Evolutionary conservation across 768 basidiomycete genomes (phyloP).

Genomic region (Kwoniella sp.): DNA sequence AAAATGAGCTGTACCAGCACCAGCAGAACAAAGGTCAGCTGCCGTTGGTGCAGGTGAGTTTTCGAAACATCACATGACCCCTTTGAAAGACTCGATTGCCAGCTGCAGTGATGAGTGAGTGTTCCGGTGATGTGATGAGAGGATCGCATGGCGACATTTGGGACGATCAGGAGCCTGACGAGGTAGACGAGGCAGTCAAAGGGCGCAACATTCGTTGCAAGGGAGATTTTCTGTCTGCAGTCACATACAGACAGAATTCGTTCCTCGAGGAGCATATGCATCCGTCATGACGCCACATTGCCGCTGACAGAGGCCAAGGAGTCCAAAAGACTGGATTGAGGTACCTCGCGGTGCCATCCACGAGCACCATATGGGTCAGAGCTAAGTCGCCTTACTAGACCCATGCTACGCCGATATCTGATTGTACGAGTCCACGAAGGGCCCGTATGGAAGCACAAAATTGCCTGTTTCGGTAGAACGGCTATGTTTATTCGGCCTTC

Average conservation of each 20-base stretch:
- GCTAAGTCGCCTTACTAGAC: too few relatives aligned
- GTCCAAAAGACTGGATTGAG: not conserved
- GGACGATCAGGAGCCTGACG: conserved; percentile 1
- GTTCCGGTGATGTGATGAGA: not conserved
- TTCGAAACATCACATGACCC: not conserved
- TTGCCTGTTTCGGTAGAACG: not conserved
- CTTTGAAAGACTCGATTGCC: not conserved
- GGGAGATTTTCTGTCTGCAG: too few relatives aligned
- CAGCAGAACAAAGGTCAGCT: not conserved
- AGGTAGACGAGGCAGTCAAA: too few relatives aligned
- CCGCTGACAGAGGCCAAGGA: too few relatives aligned
- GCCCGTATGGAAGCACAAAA: not conserved
- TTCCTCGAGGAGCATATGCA: too few relatives aligned
- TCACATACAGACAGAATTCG: too few relatives aligned
- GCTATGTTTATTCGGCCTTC: not conserved
- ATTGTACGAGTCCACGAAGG: not conserved
- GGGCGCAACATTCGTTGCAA: too few relatives aligned
- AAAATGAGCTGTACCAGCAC: not conserved
- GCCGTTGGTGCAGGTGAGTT: not conserved
- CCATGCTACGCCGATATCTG: not conserved
- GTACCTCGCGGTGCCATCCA: not conserved
- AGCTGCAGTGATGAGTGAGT: not conserved
- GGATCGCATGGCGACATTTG: not conserved
- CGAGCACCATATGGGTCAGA: not conserved
- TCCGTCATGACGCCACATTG: too few relatives aligned